phyloP scores from a whole-genome alignment of 768 basidiomycete genomes.

The Leccinum longicurvipes region DNA sequence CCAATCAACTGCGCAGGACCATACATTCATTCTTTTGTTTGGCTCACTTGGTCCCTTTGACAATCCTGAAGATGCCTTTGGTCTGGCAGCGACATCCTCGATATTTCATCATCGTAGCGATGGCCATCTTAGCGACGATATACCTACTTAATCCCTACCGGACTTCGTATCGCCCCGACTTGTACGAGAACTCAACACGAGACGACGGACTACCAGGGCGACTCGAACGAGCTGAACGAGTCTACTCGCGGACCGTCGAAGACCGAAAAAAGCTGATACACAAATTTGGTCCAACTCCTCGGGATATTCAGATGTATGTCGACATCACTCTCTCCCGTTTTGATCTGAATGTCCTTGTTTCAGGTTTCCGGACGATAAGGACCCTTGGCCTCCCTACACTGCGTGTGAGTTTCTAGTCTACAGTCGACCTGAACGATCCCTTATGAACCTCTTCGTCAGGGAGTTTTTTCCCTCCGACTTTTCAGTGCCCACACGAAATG shows the following conservation, averaged over 20 bases:
- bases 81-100: slow-evolving; percentile 49
- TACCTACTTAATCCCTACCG: slow-evolving; percentile 44
- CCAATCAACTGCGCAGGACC: slow-evolving; percentile 5
- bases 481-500: slow-evolving; percentile 42
- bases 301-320: slow-evolving; percentile 42
- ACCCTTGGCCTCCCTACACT: slow-evolving; percentile 57
- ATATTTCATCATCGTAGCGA: slow-evolving; percentile 43
- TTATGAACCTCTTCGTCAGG: slow-evolving; percentile 23
- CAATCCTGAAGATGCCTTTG: slow-evolving; percentile 24
- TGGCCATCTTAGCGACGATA: slow-evolving; percentile 42
- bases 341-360: slow-evolving; percentile 2
- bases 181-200: slow-evolving; percentile 23
- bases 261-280: slow-evolving; percentile 47
- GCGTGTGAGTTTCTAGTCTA: slow-evolving; percentile 42
- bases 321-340: slow-evolving; percentile 1
- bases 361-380: slow-evolving; percentile 51
- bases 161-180: slow-evolving; percentile 21
- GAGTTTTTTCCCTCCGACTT: slow-evolving; percentile 47
- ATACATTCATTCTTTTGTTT: slow-evolving; percentile 6
- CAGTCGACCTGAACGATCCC: not conserved
- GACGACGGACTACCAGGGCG: slow-evolving; percentile 39
- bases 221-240: slow-evolving; percentile 40
- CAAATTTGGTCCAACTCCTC: slow-evolving; percentile 50
- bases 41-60: not conserved
- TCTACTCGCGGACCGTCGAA: slow-evolving; percentile 43